Conservation (phyloP, 352 stramenopile genomes). For the Blastocystis sp. region DNA sequence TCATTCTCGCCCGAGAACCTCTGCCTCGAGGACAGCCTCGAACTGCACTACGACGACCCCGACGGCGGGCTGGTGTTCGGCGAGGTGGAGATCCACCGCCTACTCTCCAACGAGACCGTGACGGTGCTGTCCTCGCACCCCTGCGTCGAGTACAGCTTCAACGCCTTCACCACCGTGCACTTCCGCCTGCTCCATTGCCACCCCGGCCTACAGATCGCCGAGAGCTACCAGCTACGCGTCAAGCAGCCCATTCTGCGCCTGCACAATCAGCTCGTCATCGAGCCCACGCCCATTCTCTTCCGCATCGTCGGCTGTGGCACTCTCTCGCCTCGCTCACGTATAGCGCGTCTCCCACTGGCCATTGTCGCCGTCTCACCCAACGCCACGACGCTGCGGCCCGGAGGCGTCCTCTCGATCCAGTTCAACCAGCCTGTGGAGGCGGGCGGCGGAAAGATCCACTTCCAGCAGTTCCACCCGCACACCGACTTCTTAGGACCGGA, state of each 20-base stretch:
- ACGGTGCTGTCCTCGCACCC: not conserved
- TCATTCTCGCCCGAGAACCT: too few relatives aligned
- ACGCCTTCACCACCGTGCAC: not conserved
- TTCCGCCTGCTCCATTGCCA: not conserved
- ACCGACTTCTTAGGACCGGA: not conserved
- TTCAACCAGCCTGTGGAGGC: slow-evolving; percentile 13
- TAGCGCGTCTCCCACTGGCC: not conserved
- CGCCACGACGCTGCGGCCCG: not conserved
- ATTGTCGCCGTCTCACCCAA: not conserved
- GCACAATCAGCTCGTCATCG: not conserved
- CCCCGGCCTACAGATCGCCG: not conserved
- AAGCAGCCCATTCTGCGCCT: not conserved
- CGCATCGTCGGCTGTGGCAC: slow-evolving; percentile 13
- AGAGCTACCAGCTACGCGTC: slow-evolving; percentile 3
- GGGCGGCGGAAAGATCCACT: not conserved
- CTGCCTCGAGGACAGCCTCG: too few relatives aligned
- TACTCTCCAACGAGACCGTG: not conserved
- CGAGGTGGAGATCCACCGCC: not conserved
- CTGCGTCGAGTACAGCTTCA: not conserved
- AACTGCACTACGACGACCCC: too few relatives aligned
- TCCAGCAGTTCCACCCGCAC: not conserved
- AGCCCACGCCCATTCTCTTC: not conserved
- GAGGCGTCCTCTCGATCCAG: not conserved
- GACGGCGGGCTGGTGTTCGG: too few relatives aligned
- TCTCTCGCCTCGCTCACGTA: not conserved